A percentile compares a stretch with the other conserved stretches of the same genome.
These are phyloP conservation scores for Fusarium haematococcum DNA, from an alignment of 2,329 filamentous ascomycete species.

Conservation along the genomic window DNA sequence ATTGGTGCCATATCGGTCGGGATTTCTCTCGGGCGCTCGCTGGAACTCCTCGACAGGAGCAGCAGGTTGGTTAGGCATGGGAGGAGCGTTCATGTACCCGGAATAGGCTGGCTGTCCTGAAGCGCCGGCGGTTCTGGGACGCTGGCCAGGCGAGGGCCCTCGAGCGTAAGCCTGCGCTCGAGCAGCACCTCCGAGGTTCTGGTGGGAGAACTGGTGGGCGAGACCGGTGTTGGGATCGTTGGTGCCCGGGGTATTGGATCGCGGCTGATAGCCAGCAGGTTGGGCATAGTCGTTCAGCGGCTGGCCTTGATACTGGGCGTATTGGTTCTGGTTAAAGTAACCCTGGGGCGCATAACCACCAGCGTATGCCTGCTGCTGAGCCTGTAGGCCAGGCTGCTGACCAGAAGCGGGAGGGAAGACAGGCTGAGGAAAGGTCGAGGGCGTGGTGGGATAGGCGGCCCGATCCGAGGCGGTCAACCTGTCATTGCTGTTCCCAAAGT, in stretches of 20 bases:
- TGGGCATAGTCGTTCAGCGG: conserved; percentile 64
- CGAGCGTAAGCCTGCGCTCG: conserved; percentile 78
- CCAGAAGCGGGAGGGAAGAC: conserved; percentile 64
- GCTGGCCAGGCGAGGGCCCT: conserved; percentile 75
- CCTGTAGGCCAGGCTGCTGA: conserved; percentile 44
- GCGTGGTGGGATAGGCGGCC: conserved; percentile 85
- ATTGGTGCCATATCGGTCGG: conserved; percentile 77
- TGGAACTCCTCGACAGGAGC: conserved; percentile 79
- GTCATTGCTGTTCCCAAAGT: conserved; percentile 74
- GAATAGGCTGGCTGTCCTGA: conserved; percentile 71
- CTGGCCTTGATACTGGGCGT: conserved; percentile 55
- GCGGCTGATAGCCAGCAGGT: conserved; percentile 59
- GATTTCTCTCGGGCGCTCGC: conserved; percentile 85
- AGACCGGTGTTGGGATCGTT: conserved; percentile 92
- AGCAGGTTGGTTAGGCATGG: conserved; percentile 70
- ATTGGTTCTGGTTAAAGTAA: conserved; percentile 74
- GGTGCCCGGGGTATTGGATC: conserved; percentile 69
- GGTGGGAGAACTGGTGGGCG: conserved; percentile 95
- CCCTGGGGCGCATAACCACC: conserved; percentile 59
- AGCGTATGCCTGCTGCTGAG: conserved; percentile 60
- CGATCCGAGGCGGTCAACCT: conserved; percentile 72
- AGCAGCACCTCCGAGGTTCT: conserved; percentile 84
- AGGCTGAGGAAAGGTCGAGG: conserved; percentile 95
- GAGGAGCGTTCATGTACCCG: conserved; percentile 73
- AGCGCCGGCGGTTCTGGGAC: conserved; percentile 86